A percentile compares a stretch with the other conserved stretches of the same genome.
Conservation (phyloP, 371 early-diverging fungal species). For the Phascolomyces articulosus region DNA sequence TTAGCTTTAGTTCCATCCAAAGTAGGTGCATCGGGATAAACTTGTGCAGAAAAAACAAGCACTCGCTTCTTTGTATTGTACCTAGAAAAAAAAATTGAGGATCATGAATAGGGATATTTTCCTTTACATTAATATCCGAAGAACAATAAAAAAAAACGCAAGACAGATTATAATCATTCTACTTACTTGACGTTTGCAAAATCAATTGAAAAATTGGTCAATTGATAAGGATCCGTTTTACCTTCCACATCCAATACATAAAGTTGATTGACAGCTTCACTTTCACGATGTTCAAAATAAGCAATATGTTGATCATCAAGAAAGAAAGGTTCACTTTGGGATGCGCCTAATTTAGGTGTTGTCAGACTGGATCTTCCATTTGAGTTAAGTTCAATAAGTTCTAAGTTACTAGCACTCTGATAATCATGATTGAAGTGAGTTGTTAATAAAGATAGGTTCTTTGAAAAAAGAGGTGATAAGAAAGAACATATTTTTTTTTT, state of each 20-base stretch:
- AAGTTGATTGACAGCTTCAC: constrained; percentile 36
- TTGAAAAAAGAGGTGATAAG: no score
- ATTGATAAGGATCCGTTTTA: constrained; percentile 40
- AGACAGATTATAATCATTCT: neutral
- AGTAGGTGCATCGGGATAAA: constrained; percentile 46
- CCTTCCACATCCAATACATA: constrained; percentile 40
- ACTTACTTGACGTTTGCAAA: constrained; percentile 45
- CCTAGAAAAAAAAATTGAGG: neutral
- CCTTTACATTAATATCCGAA: neutral
- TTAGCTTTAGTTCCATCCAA: constrained; percentile 46
- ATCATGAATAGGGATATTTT: neutral
- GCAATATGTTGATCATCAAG: constrained; percentile 56
- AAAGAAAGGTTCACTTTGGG: constrained; percentile 57
- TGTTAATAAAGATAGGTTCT: no score
- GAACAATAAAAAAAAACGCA: no score
- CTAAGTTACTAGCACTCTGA: constrained; percentile 51
- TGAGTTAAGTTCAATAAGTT: constrained; percentile 40
- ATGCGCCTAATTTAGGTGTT: constrained; percentile 33
- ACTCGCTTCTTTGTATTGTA: constrained; percentile 42
- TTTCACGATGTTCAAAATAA: constrained; percentile 39
- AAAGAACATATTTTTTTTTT: no score
- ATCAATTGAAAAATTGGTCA: constrained; percentile 54
- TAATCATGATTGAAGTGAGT: no score
- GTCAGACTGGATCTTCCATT: constrained; percentile 40
- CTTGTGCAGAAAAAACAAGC: constrained; percentile 59